Evolutionary conservation across 2,329 filamentous ascomycete genomes (phyloP), one percentile per base, ranked within the genome.

Genomic region (Pseudogymnoascus sp.): DNA sequence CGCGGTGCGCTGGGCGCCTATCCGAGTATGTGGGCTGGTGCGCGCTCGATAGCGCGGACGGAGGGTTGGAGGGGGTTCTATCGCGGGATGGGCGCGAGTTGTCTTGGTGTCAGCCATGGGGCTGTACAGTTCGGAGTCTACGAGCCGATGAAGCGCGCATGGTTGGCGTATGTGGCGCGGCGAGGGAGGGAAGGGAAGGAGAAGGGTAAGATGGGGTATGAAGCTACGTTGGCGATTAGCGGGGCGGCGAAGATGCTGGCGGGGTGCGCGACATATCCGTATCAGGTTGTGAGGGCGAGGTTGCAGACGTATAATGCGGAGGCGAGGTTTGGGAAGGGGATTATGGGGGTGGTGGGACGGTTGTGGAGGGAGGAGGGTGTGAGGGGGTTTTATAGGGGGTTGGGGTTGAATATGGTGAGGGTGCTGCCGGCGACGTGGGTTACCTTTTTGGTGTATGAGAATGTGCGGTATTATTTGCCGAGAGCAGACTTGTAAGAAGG

Each of bases 41-140:
- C 87, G 2, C 75, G 74, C 38, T 82, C 85, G 49, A 84, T 99
- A 19, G 82, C 87, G 69, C 76, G 75, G 16, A 81, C 81, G 2
- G 92, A 97, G 72, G 94, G 94, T 1, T 63, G 87, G 28, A 75
- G 78, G 9, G 94, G 93, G 0, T 94, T 97, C 72, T 97, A 97
- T 75, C 87, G 91, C 23, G 94, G 94, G 2, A 82, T 97, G 3
- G 80, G 89, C 5, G 90, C 95, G 19, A 89, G 90, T 41, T 79
- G 96, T 35, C 81, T 97, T 63, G 93, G 93, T 12, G 92, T 97
- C 35, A 88, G 86, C 64, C 94, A 99, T 74, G 93, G 93, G 41
- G 92, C 93, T 2, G 87, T 99, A 25, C 94, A 97, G 75, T 99
- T 99, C 74, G 91, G 92, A 75, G 91, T 94, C 19, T 99, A 99